A percentile compares a stretch with the other conserved stretches of the same genome.
Evolutionary conservation across 2,329 filamentous ascomycete species (phyloP).

Genomic region (Periconia sp.): DNA sequence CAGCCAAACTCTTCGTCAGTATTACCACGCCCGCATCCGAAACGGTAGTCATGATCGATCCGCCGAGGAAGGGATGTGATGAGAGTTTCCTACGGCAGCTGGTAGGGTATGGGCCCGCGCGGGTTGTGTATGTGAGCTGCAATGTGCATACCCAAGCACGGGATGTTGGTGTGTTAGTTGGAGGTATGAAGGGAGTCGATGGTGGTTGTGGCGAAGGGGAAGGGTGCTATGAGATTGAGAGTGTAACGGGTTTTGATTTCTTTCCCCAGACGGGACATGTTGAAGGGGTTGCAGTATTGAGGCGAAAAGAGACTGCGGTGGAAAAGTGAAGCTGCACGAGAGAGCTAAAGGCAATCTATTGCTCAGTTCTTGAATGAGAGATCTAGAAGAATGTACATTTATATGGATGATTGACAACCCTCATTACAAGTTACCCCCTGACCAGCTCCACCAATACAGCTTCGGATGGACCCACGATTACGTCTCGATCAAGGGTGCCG

Average conservation of each 20-base stretch:
- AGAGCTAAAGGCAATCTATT: too few relatives aligned
- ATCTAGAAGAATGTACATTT: too few relatives aligned
- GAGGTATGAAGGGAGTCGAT: constrained; percentile 61
- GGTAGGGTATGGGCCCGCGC: constrained; percentile 74
- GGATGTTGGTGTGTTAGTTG: constrained; percentile 86
- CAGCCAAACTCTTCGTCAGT: constrained; percentile 78
- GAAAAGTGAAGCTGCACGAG: constrained; percentile 1
- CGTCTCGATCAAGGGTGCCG: too few relatives aligned
- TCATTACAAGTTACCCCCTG: too few relatives aligned
- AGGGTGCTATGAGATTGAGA: constrained; percentile 80
- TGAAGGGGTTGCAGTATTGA: constrained; percentile 67
- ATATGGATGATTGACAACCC: too few relatives aligned
- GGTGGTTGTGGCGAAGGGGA: constrained; percentile 44
- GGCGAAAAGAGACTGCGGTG: constrained; percentile 36
- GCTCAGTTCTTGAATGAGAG: too few relatives aligned
- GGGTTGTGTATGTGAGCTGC: constrained; percentile 93
- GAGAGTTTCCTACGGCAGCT: constrained; percentile 82
- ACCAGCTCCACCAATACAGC: too few relatives aligned
- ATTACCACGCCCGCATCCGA: constrained; percentile 77
- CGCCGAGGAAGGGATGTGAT: constrained; percentile 95
- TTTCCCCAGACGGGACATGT: constrained; percentile 85
- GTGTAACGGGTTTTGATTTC: constrained; percentile 91
- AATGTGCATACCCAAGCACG: constrained; percentile 98
- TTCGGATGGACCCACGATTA: neutral
- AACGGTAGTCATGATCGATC: constrained; percentile 94